A percentile compares a stretch with the other conserved stretches of the same genome.
phyloP scores from a whole-genome alignment of 306 rosid species.

The Echinosophora koreensis region DNA sequence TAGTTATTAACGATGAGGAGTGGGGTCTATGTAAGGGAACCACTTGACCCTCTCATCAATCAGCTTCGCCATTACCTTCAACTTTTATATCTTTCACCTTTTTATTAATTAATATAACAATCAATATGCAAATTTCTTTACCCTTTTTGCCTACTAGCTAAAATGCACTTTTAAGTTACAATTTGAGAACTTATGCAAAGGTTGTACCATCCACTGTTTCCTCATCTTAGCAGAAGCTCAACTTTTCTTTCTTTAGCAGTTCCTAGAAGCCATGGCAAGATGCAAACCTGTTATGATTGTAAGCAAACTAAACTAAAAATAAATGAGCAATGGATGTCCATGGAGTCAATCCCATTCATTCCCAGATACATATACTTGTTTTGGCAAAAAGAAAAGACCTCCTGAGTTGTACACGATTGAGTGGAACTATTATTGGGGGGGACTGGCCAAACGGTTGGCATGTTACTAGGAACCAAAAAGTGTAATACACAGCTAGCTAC shows the following conservation, averaged over 20 bases:
- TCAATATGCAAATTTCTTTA: not conserved
- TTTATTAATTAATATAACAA: too few species aligned
- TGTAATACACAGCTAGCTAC: conserved; percentile 15
- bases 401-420: conserved; percentile 41
- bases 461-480: conserved; percentile 28
- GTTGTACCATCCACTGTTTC: not conserved
- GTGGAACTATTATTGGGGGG: conserved; percentile 41
- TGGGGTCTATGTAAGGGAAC: too few species aligned
- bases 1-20: too few species aligned
- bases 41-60: too few species aligned
- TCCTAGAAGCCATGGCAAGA: conserved; percentile 19
- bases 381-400: not conserved
- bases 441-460: conserved; percentile 39
- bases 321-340: not conserved
- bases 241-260: conserved; percentile 25
- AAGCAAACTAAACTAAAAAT: conserved; percentile 28
- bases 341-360: not conserved
- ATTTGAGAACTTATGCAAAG: not conserved
- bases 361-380: conserved; percentile 27
- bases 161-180: not conserved
- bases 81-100: too few species aligned
- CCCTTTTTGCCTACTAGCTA: not conserved
- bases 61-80: too few species aligned
- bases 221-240: not conserved
- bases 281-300: conserved; percentile 31